Evolutionary conservation across 108 stramenopile genomes (phyloP).

Genomic region (Pseudonitzschia pungens): DNA sequence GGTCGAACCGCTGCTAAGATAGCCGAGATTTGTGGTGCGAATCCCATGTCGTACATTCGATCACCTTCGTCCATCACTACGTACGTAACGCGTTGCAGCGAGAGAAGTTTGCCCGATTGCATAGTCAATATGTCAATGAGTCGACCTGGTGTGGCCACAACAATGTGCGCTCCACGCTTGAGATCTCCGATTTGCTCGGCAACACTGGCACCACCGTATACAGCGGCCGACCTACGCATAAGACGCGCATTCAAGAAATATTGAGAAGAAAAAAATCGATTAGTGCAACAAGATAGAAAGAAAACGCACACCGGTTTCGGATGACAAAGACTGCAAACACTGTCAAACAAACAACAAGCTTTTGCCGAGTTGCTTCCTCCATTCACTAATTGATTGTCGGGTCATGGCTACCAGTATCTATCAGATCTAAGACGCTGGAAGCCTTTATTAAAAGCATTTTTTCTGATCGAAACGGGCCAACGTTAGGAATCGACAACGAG

Average conservation of each 20-base stretch:
- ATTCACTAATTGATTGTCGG: constrained; percentile 8
- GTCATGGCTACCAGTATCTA: background rate
- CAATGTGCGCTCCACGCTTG: constrained; percentile 95
- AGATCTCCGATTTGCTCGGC: constrained; percentile 97
- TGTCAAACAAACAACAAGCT: background rate
- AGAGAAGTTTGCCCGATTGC: constrained; percentile 95
- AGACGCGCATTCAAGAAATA: constrained; percentile 6
- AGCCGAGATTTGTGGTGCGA: constrained; percentile 96
- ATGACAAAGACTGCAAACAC: background rate
- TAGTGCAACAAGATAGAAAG: background rate
- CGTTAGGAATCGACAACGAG: constrained; percentile 26
- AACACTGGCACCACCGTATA: constrained; percentile 97
- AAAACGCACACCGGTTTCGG: background rate
- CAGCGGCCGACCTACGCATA: constrained; percentile 84
- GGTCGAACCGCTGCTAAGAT: constrained; percentile 92
- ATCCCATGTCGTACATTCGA: constrained; percentile 99
- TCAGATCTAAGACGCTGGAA: background rate
- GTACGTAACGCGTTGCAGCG: constrained; percentile 89
- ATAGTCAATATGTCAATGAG: constrained; percentile 99
- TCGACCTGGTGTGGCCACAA: constrained; percentile 97
- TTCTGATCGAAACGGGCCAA: constrained; percentile 17
- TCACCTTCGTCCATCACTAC: constrained; percentile 99
- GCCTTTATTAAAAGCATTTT: background rate
- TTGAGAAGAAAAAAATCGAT: constrained; percentile 5
- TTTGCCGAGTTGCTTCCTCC: background rate